Base-by-base conservation (phyloP, 495 filamentous ascomycete genomes). In the Letharia columbiana region DNA sequence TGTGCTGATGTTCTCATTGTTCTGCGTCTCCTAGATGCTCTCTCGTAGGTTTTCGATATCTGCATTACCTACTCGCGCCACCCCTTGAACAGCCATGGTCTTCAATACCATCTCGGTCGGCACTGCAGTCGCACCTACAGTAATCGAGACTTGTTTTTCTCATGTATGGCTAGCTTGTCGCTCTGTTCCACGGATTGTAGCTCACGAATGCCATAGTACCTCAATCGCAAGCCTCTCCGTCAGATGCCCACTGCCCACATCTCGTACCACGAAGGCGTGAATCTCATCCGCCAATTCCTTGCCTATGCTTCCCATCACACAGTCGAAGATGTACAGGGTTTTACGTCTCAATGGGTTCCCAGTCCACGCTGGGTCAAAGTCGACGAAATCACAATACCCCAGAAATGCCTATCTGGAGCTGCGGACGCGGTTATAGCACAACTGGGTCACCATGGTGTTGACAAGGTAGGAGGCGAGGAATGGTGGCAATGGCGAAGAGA, bases 401-500 rank as follows among this genome's bases (percentile, higher is more conserved):
- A 84, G 10, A 70, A 86, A 49, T 77, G 82, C 49, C 73, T 96
- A 18, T 73, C 77, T 6, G 74, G 81, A 31, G 84, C 91, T 0
- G 91, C 91, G 0, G 75, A 79, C 35, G 72, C 81, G 5, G 62
- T 98, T 17, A 78, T 81, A 45, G 79, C 82, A 20, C 86, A 96
- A 72, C 81, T 97, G 37, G 93, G 93, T 1, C 82, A 82, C 6
- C 82, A 86, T 20, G 92, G 90, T 0, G 80, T 96, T 31, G 76
- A 81, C 33, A 82, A 82, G 50, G 83, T 96, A 3, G 93, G 93
- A 28, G 93, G 93, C 0, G 81, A 83, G 75, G 84, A 84, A 50
- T 98, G 93, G 93, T 98, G 93, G 93, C 90, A 91, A 78, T 98
- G 93, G 93, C 86, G 93, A 63, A 77, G 79, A 20, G 80, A 81